These are phyloP conservation scores for Xylariaceae sp. DNA, from an alignment of 2,329 filamentous ascomycete species.

Conservation along the genomic window DNA sequence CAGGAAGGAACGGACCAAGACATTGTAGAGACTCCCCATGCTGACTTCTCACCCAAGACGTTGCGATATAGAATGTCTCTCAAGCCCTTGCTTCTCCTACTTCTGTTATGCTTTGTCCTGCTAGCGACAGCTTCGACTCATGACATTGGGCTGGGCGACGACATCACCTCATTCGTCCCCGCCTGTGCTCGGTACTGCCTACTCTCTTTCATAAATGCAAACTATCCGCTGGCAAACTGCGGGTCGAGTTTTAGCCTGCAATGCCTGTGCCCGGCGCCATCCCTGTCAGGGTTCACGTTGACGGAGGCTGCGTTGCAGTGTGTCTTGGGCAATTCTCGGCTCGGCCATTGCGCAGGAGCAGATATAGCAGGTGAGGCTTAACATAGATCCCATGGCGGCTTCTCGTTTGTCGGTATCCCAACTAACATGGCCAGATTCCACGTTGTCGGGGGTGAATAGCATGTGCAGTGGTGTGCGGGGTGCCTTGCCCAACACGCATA, in stretches of 20 bases:
- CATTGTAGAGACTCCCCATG: slow-evolving; percentile 17
- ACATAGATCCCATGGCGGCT: neutral
- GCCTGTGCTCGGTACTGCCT: slow-evolving; percentile 45
- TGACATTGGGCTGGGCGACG: slow-evolving; percentile 21
- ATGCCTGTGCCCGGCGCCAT: slow-evolving; percentile 59
- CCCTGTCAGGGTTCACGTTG: slow-evolving; percentile 58
- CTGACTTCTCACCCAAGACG: slow-evolving; percentile 27
- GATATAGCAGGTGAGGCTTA: slow-evolving; percentile 35
- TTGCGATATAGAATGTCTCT: slow-evolving; percentile 29
- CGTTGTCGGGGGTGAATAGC: slow-evolving; percentile 38
- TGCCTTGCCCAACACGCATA: slow-evolving; percentile 53
- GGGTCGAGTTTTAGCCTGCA: slow-evolving; percentile 46
- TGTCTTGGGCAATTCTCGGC: slow-evolving; percentile 47
- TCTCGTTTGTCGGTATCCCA: slow-evolving; percentile 11
- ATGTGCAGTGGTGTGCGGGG: slow-evolving; percentile 51
- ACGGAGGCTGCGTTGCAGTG: slow-evolving; percentile 69
- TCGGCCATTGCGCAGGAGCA: slow-evolving; percentile 46
- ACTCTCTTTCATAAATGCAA: slow-evolving; percentile 53
- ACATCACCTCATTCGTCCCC: slow-evolving; percentile 25
- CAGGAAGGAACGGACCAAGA: slow-evolving; percentile 14
- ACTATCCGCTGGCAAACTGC: slow-evolving; percentile 49
- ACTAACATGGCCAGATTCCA: slow-evolving; percentile 19
- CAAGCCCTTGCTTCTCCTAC: slow-evolving; percentile 22
- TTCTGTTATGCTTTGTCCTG: slow-evolving; percentile 27
- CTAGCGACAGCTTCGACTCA: slow-evolving; percentile 20